Evolutionary conservation across 345 rosid species (phyloP).

Genomic region (Eucalyptus decipiens): DNA sequence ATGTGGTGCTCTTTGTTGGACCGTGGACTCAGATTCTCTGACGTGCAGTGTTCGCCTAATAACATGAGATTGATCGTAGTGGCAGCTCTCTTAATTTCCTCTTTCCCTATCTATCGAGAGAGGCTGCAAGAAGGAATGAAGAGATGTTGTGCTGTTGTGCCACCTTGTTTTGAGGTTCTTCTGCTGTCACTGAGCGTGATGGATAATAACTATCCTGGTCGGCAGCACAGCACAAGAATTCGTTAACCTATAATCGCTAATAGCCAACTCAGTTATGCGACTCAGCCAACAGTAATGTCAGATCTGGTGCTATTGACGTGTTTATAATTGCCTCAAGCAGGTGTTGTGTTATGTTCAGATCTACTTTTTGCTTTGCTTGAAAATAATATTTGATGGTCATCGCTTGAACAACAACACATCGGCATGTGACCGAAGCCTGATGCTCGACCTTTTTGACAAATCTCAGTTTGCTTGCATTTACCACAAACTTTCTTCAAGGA

Average conservation of each 20-base stretch:
- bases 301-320: background rate
- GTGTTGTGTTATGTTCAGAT: background rate
- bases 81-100: background rate
- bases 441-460: background rate
- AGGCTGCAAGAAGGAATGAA: background rate
- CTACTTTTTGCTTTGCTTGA: background rate
- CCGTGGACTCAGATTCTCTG: background rate
- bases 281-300: background rate
- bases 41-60: background rate
- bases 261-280: background rate
- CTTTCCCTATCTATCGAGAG: background rate
- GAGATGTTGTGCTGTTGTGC: background rate
- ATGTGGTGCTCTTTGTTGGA: background rate
- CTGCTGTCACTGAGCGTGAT: background rate
- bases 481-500: background rate
- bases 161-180: background rate
- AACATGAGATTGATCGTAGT: background rate
- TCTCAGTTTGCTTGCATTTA: background rate
- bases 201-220: background rate
- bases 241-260: background rate
- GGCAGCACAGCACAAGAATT: background rate
- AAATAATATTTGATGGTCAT: background rate
- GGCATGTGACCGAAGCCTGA: background rate
- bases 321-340: background rate
- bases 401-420: background rate